Base-by-base conservation (phyloP, 179 eudicot genomes). In the Pouteria campechiana region DNA sequence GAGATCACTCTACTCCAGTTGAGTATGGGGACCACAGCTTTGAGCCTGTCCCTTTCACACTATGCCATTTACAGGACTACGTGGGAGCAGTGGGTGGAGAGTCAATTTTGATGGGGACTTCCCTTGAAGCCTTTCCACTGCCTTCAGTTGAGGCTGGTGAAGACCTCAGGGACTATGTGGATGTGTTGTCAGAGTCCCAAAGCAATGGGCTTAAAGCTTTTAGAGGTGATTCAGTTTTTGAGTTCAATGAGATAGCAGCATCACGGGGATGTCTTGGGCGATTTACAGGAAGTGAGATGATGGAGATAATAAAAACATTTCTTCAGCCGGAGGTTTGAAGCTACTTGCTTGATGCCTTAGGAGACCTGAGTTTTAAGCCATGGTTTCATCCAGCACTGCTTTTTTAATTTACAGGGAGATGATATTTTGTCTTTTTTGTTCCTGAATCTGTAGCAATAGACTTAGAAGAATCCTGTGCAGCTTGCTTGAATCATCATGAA, bases 11-110 rank as follows among this genome's bases (percentile, higher is more conserved):
- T 20, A 89, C 97, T 27, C 97, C 97, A 0, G 95, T 89, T 16
- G 97, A 89, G 22, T 89, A 84, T 35, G 97, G 97, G 1, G 97
- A 89, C 72, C 97, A 89, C 73, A 89, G 98, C 72, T 86, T 81
- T 32, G 93, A 90, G 69, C 90, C 95, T 0, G 95, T 90, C 18
- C 98, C 98, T 13, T 86, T 90, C 48, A 28, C 95, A 9, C 24
- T 90, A 12, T 90, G 95, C 41, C 72, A 70, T 30, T 71, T 90
- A 48, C 57, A 68, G 55, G 98, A 90, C 74, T 90, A 72, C 46
- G 90, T 90, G 39, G 75, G 68, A 28, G 98, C 98, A 22, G 57
- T 70, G 22, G 98, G 98, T 6, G 95, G 97, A 22, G 81, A 77
- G 14, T 43, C 74, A 2, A 41, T 51, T 7, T 41, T 86, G 16